phyloP scores from a whole-genome alignment of 495 filamentous ascomycete genomes.

The Echria macrotheca region DNA sequence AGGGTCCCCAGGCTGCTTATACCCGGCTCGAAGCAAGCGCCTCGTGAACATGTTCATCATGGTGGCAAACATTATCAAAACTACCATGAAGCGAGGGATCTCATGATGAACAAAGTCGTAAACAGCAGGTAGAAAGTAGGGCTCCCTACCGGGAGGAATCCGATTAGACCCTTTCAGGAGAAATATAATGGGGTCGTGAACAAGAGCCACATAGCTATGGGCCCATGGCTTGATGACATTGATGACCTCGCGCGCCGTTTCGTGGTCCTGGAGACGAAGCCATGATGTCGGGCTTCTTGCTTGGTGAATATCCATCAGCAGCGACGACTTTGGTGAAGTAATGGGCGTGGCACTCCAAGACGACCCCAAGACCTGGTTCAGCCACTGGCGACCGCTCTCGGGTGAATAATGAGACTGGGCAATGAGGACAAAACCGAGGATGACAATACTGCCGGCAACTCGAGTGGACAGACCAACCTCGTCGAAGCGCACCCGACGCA shows the following conservation, averaged over 20 bases:
- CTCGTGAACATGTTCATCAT: constrained; percentile 60
- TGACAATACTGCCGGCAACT: constrained; percentile 54
- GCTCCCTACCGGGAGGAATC: constrained; percentile 35
- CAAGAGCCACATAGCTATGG: constrained; percentile 59
- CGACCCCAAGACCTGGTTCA: constrained; percentile 33
- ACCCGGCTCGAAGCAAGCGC: constrained; percentile 54
- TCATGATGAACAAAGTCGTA: constrained; percentile 55
- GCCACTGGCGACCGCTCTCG: constrained; percentile 40
- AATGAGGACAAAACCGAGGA: constrained; percentile 55
- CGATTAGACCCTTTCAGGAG: constrained; percentile 60
- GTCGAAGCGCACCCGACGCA: constrained; percentile 45
- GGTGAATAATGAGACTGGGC: constrained; percentile 63
- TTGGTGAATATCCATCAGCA: constrained; percentile 53
- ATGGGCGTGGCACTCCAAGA: constrained; percentile 19
- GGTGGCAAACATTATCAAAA: constrained; percentile 48
- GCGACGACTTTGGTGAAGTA: constrained; percentile 33
- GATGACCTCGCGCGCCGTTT: constrained; percentile 67
- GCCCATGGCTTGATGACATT: constrained; percentile 59
- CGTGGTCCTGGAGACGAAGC: constrained; percentile 66
- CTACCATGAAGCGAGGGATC: constrained; percentile 48
- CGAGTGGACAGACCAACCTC: constrained; percentile 52
- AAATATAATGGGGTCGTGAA: constrained; percentile 63
- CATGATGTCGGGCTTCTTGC: constrained; percentile 63
- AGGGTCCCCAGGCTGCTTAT: constrained; percentile 25
- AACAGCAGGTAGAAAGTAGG: constrained; percentile 44